Evolutionary conservation across 768 basidiomycete genomes (phyloP).

Genomic region (Termitomyces sp.): DNA sequence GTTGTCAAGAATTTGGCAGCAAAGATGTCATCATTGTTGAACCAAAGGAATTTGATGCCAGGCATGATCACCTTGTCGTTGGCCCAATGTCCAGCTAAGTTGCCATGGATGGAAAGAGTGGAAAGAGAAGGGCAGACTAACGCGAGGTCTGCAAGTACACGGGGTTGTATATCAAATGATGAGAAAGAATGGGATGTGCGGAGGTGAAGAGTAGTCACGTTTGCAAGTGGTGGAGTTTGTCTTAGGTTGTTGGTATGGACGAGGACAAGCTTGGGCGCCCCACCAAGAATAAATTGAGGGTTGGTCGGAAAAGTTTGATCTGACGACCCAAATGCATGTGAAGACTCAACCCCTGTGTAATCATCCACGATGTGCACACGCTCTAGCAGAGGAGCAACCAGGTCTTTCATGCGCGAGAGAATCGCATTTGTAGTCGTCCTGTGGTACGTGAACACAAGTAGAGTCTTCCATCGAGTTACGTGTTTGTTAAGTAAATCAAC

Average conservation of each 20-base stretch:
- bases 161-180: constrained; percentile 1
- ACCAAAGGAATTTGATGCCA: constrained; percentile 23
- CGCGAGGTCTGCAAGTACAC: constrained; percentile 3
- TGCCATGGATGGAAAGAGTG: constrained; percentile 25
- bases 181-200: constrained; percentile 9
- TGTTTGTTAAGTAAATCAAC: constrained; percentile 15
- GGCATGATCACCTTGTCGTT: constrained; percentile 12
- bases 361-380: constrained; percentile 16
- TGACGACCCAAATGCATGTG: background rate
- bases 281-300: constrained; percentile 7
- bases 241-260: constrained; percentile 11
- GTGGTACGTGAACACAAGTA: constrained; percentile 20
- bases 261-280: constrained; percentile 7
- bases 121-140: constrained; percentile 17
- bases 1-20: constrained; percentile 22
- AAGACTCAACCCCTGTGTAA: background rate
- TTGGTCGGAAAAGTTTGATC: background rate
- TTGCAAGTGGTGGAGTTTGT: constrained; percentile 20
- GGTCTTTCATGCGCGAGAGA: constrained; percentile 14
- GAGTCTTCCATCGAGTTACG: constrained; percentile 19
- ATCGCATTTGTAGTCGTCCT: constrained; percentile 19
- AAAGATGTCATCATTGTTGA: constrained; percentile 17
- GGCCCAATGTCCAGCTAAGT: constrained; percentile 16
- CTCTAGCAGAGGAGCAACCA: constrained; percentile 20
- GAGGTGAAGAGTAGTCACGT: constrained; percentile 26